Evolutionary conservation across 345 rosid genomes (phyloP).

Genomic region (Lepidium sativum): DNA sequence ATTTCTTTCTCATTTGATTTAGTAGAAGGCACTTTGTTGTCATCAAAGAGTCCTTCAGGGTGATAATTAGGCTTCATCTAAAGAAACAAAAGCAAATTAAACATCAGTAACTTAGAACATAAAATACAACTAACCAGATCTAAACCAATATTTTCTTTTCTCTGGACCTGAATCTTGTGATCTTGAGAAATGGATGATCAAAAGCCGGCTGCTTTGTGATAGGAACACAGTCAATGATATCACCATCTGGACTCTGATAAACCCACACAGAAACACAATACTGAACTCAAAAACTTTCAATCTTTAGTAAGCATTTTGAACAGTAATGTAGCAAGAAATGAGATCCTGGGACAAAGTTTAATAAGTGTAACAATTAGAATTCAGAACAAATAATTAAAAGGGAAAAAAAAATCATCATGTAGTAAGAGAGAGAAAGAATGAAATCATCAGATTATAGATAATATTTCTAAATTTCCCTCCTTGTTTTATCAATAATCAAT

Average conservation of each 20-base stretch:
- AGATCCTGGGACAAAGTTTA: neutral
- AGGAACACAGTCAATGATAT: slow-evolving; percentile 75
- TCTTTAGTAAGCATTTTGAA: neutral
- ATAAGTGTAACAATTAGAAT: slow-evolving; percentile 1
- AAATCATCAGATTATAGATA: slow-evolving; percentile 18
- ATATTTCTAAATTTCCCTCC: neutral
- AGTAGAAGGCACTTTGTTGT: slow-evolving; percentile 48
- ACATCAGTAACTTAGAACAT: neutral
- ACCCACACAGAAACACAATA: neutral
- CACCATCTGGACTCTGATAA: slow-evolving; percentile 73
- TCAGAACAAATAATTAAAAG: neutral
- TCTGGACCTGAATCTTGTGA: slow-evolving; percentile 86
- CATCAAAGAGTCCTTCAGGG: slow-evolving; percentile 81
- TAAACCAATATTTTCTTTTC: too few species aligned
- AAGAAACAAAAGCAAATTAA: neutral
- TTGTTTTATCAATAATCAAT: neutral
- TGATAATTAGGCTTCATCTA: slow-evolving; percentile 85
- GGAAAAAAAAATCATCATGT: slow-evolving; percentile 6
- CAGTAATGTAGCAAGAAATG: neutral
- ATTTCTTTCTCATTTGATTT: slow-evolving; percentile 39
- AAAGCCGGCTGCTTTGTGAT: slow-evolving; percentile 89
- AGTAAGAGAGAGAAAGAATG: slow-evolving; percentile 17
- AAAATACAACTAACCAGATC: neutral
- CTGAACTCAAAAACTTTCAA: slow-evolving; percentile 1
- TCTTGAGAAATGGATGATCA: slow-evolving; percentile 93